These are phyloP conservation scores for Curvularia sp. DNA, from an alignment of 2,329 filamentous ascomycete species.

Conservation along the genomic window DNA sequence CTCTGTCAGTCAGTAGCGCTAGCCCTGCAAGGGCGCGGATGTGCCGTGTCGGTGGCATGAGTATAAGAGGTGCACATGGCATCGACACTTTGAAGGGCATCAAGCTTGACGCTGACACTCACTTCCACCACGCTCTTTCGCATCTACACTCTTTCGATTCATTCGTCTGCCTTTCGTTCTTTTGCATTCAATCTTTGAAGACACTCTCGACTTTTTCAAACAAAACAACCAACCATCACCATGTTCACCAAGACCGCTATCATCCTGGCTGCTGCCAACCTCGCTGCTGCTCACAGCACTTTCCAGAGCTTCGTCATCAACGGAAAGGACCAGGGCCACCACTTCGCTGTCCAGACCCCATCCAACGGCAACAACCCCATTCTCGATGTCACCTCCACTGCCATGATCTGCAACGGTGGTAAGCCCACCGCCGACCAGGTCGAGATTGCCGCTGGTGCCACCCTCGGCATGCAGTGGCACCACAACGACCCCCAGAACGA, in stretches of 20 bases:
- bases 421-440: constrained; percentile 49
- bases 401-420: constrained; percentile 49
- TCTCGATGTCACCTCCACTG: constrained; percentile 44
- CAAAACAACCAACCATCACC: constrained; percentile 29
- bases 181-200: constrained; percentile 30
- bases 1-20: constrained; percentile 21
- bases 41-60: constrained; percentile 25
- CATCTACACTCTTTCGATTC: constrained; percentile 38
- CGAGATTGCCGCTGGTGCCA: constrained; percentile 57
- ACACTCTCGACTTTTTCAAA: constrained; percentile 23
- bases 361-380: constrained; percentile 49
- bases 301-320: constrained; percentile 54
- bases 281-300: constrained; percentile 47
- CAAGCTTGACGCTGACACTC: constrained; percentile 47
- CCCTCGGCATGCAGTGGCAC: constrained; percentile 57
- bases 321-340: constrained; percentile 39
- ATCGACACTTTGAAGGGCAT: constrained; percentile 21
- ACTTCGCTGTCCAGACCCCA: constrained; percentile 56
- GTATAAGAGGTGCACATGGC: constrained; percentile 34
- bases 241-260: constrained; percentile 44
- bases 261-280: constrained; percentile 44
- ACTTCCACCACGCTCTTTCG: constrained; percentile 41
- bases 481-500: constrained; percentile 51
- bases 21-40: constrained; percentile 21
- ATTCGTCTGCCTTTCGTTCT: constrained; percentile 36